These are phyloP conservation scores for Claviceps spartinae DNA, from an alignment of 2,329 filamentous ascomycete species.

Conservation along the genomic window DNA sequence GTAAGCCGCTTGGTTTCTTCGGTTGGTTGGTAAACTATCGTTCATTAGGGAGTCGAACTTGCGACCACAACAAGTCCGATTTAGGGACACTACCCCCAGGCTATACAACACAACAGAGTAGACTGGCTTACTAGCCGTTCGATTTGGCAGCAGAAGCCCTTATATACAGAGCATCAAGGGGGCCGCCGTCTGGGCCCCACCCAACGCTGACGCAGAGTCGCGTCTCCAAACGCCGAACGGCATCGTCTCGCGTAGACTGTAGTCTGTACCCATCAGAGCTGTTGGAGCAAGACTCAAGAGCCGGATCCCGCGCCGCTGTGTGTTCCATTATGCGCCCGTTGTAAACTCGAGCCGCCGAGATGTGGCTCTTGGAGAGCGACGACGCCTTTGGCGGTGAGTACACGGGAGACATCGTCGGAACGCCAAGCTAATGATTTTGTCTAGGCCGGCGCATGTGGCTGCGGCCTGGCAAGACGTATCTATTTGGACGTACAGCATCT, in stretches of 20 bases:
- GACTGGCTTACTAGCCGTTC: no score
- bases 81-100: no score
- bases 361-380: slow-evolving; percentile 54
- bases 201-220: background rate
- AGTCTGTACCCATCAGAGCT: background rate
- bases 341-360: slow-evolving; percentile 15
- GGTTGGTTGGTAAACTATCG: no score
- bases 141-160: fast-evolving
- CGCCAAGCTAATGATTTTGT: slow-evolving; percentile 4
- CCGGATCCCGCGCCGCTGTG: background rate
- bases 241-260: background rate
- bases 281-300: background rate
- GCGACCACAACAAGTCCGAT: no score
- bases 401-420: background rate
- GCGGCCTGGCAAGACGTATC: slow-evolving; percentile 68
- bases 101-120: no score
- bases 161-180: slow-evolving; percentile 13
- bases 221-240: background rate
- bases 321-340: background rate
- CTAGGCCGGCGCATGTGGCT: slow-evolving; percentile 56
- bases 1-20: no score
- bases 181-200: slow-evolving; percentile 7
- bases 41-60: no score
- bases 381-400: slow-evolving; percentile 34
- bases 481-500: slow-evolving; percentile 67